Conservation (phyloP, 2,329 filamentous ascomycete species). For the Pestalotiopsis sp. region DNA sequence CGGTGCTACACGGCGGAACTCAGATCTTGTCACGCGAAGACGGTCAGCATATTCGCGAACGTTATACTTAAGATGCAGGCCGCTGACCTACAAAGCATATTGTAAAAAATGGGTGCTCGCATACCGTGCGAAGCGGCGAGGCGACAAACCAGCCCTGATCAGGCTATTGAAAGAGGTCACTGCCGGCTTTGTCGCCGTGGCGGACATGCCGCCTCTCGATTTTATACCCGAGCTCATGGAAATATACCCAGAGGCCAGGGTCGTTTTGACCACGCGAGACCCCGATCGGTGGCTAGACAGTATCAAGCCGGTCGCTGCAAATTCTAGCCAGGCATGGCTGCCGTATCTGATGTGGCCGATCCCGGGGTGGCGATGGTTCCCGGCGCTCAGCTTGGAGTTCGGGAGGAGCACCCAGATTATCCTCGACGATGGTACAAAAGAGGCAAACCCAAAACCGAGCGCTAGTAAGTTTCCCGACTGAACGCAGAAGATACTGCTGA, state of each 20-base stretch:
- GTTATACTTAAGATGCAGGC: background rate
- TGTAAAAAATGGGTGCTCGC: constrained; percentile 12
- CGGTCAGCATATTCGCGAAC: background rate
- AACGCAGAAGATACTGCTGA: background rate
- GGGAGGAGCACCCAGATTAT: background rate
- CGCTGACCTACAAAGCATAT: background rate
- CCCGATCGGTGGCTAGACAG: constrained; percentile 29
- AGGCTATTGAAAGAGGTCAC: constrained; percentile 25
- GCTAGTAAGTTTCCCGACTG: background rate
- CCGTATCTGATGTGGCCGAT: constrained; percentile 4
- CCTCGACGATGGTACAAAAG: background rate
- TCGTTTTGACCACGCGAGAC: constrained; percentile 37
- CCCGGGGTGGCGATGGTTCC: constrained; percentile 13
- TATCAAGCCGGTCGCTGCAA: constrained; percentile 11
- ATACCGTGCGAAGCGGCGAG: constrained; percentile 1
- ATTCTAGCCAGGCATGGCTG: constrained; percentile 6
- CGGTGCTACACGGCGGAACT: constrained; percentile 17
- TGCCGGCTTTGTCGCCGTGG: constrained; percentile 40
- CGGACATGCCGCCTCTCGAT: constrained; percentile 39
- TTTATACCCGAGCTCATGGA: constrained; percentile 37
- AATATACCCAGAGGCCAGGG: constrained; percentile 38
- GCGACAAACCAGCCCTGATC: background rate
- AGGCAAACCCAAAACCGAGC: constrained; percentile 1
- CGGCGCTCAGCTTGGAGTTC: background rate
- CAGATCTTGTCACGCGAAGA: constrained; percentile 14